Evolutionary conservation across 2,329 filamentous ascomycete genomes (phyloP).

Genomic region (Diplodia scrobiculata): DNA sequence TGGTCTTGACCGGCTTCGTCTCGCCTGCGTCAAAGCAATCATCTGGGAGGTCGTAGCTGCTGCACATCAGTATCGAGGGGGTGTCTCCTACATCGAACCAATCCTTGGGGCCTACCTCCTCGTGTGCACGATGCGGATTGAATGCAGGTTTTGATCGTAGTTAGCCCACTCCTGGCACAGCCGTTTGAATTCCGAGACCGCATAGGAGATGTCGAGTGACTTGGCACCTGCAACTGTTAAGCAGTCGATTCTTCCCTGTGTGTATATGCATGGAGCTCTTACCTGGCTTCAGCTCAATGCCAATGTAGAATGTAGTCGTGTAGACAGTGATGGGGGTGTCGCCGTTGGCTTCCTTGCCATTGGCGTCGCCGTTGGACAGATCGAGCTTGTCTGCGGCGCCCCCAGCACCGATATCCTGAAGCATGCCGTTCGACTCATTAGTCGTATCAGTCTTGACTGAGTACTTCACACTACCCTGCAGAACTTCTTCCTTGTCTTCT

Average conservation of each 20-base stretch:
- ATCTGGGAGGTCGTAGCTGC: constrained; percentile 80
- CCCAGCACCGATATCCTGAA: constrained; percentile 53
- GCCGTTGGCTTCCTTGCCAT: constrained; percentile 45
- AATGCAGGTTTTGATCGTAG: constrained; percentile 74
- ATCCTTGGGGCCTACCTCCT: constrained; percentile 66
- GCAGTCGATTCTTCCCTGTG: constrained; percentile 36
- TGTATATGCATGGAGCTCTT: constrained; percentile 41
- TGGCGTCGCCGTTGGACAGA: constrained; percentile 46
- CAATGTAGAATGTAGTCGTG: constrained; percentile 93
- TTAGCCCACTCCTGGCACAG: constrained; percentile 74
- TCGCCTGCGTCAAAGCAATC: constrained; percentile 88
- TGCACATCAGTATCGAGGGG: constrained; percentile 33
- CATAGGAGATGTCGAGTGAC: constrained; percentile 74
- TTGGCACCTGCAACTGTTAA: constrained; percentile 60
- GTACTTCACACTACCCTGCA: constrained; percentile 63
- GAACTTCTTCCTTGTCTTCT: constrained; percentile 63
- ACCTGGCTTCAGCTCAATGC: constrained; percentile 77
- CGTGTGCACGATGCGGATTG: constrained; percentile 77
- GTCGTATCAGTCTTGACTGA: constrained; percentile 52
- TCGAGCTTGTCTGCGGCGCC: constrained; percentile 42
- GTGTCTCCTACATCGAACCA: not conserved
- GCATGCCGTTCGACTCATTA: constrained; percentile 54
- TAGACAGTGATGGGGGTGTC: constrained; percentile 62
- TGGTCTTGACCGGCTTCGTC: constrained; percentile 48
- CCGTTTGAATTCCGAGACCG: constrained; percentile 85